Base-by-base conservation (phyloP, 352 stramenopile genomes). In the Phytophthora pisi region DNA sequence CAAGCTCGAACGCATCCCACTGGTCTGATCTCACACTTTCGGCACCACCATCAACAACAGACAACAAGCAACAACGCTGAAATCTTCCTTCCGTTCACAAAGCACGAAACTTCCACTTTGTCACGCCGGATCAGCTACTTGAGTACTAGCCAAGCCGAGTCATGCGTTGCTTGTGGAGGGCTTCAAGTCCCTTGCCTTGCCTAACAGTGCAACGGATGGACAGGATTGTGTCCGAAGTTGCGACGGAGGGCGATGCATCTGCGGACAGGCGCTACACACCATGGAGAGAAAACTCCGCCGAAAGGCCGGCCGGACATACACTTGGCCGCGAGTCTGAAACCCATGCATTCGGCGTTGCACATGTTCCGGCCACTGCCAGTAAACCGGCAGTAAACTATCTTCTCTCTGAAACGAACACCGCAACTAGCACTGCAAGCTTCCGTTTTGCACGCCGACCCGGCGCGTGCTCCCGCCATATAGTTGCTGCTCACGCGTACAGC, bases 391-490 rank as follows among this genome's bases (percentile, higher is more conserved):
- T 46, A 34, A 60, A 30, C 15, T 11, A 53, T 42, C 55, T 50
- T 13, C 28, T 51, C 47, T 70, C 63, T 70, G 63, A 66, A 70
- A 70, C 49, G 26, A 69, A 60, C 23, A 24, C 11, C 13, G 5
- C 11, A 8, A 57, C 49, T 31, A 5, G 4, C 30, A 18, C 51
- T 42, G 24, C 6, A 24, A 15, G 7, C 42, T 61, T 38, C n/a
- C 31, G 24, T 28, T 53, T 52, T 11, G 55, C 45, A 26, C 23
- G 13, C 13, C 31, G 31, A 16, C 10, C 53, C 15, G 16, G 46
- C 46, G 7, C 42, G n/a, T 20, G 20, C 20, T 20, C 20, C 20
- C 20, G 20, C 20, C 20, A 20, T 20, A 49, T 26, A n/a, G 3
- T 46, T 49, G 42, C 42, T 49, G 11, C 40, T 46, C 40, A 46